Evolutionary conservation across 495 filamentous ascomycete genomes (phyloP).

Genomic region (Talaromyces wortmannii): DNA sequence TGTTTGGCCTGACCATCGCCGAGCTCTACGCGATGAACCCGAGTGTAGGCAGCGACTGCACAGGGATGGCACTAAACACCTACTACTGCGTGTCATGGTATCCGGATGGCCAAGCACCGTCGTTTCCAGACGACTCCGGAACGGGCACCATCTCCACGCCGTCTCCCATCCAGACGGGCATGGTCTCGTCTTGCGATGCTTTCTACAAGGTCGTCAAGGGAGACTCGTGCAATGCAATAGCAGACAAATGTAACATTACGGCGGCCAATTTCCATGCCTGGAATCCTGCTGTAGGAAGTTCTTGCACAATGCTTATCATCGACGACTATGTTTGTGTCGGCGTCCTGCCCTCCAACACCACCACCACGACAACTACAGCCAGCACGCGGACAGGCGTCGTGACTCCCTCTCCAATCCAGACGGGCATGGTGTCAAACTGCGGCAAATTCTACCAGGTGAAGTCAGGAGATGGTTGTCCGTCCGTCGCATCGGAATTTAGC

Average conservation of each 20-base stretch:
- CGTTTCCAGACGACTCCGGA: not conserved
- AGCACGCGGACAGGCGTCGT: constrained; percentile 1
- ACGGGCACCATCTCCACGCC: constrained; percentile 12
- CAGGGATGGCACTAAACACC: constrained; percentile 4
- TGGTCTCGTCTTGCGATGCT: constrained; percentile 43
- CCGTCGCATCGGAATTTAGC: constrained; percentile 3
- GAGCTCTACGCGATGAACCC: constrained; percentile 17
- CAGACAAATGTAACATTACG: not conserved
- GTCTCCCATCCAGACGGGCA: constrained; percentile 21
- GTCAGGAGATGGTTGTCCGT: constrained; percentile 7
- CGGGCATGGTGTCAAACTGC: constrained; percentile 11
- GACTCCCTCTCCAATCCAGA: constrained; percentile 13
- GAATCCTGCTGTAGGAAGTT: constrained; percentile 11
- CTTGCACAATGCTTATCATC: constrained; percentile 2
- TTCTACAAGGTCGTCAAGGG: constrained; percentile 48
- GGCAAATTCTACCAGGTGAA: constrained; percentile 12
- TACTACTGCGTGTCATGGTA: not conserved
- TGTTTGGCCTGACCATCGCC: constrained; percentile 11
- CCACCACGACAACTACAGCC: constrained; percentile 4
- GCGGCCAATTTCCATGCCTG: constrained; percentile 5
- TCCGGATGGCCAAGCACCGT: not conserved
- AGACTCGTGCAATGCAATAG: constrained; percentile 6
- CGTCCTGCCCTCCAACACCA: constrained; percentile 2
- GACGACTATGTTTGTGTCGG: constrained; percentile 12
- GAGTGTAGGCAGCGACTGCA: constrained; percentile 8